Conservation (phyloP, 805 yeast genomes). For the Starmerella stigmatis region DNA sequence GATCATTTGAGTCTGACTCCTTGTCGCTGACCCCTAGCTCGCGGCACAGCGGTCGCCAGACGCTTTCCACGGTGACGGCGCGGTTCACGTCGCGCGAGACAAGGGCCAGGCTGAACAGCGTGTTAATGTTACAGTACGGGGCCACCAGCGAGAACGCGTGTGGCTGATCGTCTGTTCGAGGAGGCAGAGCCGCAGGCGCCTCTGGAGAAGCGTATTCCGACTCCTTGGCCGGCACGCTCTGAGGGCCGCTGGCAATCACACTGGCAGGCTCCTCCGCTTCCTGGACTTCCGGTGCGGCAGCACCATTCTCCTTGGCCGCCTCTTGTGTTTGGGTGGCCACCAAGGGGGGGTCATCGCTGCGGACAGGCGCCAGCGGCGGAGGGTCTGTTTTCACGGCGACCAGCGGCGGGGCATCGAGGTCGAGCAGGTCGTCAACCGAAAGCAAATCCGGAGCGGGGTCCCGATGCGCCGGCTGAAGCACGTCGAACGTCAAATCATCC, state of each 20-base stretch:
- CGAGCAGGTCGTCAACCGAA: neutral
- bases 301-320: too few relatives aligned
- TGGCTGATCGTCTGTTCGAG: neutral
- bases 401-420: neutral
- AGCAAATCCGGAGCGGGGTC: neutral
- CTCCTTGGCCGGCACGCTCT: neutral
- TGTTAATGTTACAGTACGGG: slow-evolving; percentile 4
- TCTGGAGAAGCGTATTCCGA: neutral
- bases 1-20: neutral
- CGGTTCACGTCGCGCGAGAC: slow-evolving; percentile 5
- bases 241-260: too few relatives aligned
- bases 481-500: slow-evolving; percentile 3
- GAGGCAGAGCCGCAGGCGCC: neutral
- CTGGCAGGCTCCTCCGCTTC: too few relatives aligned
- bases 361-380: too few relatives aligned
- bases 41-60: slow-evolving; percentile 13
- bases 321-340: too few relatives aligned
- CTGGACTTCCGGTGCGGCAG: too few relatives aligned
- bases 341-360: too few relatives aligned
- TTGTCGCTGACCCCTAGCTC: slow-evolving; percentile 8
- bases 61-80: slow-evolving; percentile 6
- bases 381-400: too few relatives aligned
- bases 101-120: neutral
- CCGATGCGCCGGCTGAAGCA: neutral
- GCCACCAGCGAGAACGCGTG: neutral